A percentile compares a stretch with the other conserved stretches of the same genome.
Evolutionary conservation across 164 flowering plant species (phyloP).

Genomic region (Taxillus chinensis): DNA sequence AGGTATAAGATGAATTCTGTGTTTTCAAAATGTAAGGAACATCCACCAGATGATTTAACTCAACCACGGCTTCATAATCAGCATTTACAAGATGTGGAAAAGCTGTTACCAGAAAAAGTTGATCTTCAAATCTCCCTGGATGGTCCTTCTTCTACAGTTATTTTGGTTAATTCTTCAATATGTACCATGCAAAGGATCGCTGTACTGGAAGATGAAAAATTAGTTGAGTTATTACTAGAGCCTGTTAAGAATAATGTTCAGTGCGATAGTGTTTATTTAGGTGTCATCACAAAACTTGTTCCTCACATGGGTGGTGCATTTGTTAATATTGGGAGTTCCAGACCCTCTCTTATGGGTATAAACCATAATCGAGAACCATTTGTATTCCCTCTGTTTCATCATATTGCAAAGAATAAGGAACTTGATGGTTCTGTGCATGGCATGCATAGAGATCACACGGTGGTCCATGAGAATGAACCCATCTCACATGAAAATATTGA

Average conservation of each 20-base stretch:
- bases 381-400: conserved; percentile 55
- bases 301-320: conserved; percentile 98
- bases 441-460: conserved; percentile 16
- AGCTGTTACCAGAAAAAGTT: conserved; percentile 26
- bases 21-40: conserved; percentile 8
- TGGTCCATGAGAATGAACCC: conserved; percentile 16
- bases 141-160: conserved; percentile 48
- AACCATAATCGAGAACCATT: conserved; percentile 67
- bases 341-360: conserved; percentile 83
- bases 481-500: conserved; percentile 20
- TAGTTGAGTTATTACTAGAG: conserved; percentile 85
- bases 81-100: conserved; percentile 17
- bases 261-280: conserved; percentile 85
- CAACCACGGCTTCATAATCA: conserved; percentile 15
- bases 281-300: conserved; percentile 75
- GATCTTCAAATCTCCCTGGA: conserved; percentile 16
- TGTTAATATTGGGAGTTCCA: conserved; percentile 76
- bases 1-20: conserved; percentile 11
- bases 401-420: conserved; percentile 21
- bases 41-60: conserved; percentile 12
- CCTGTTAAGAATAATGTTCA: conserved; percentile 84
- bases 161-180: conserved; percentile 82
- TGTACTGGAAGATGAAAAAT: conserved; percentile 66
- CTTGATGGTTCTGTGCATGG: conserved; percentile 17
- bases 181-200: conserved; percentile 97